Evolutionary conservation across 176 grass and related monocot genomes (phyloP).

Genomic region (Paspalum notatum): DNA sequence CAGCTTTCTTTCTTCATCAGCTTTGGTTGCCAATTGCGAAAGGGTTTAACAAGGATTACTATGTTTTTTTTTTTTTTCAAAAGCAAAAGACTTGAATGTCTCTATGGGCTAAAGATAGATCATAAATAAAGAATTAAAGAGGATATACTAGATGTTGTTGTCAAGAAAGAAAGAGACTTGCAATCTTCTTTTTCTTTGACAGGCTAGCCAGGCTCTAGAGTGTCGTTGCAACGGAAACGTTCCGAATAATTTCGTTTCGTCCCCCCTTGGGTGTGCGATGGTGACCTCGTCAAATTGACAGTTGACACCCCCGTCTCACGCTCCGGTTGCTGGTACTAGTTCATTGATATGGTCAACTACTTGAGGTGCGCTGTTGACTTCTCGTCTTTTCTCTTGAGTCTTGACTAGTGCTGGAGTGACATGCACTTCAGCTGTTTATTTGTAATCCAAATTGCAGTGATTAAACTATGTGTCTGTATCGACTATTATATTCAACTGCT

Average conservation of each 20-base stretch:
- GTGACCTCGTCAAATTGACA: background rate
- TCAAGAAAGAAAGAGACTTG: conserved; percentile 15
- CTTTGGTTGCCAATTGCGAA: background rate
- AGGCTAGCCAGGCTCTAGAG: background rate
- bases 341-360: background rate
- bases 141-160: background rate
- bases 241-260: background rate
- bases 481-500: too few species aligned
- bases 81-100: background rate
- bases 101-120: background rate
- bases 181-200: background rate
- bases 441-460: too few species aligned
- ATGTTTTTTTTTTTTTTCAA: background rate
- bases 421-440: background rate
- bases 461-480: too few species aligned
- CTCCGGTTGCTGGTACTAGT: background rate
- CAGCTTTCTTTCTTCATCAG: background rate
- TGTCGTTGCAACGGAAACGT: background rate
- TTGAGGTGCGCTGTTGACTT: background rate
- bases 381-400: background rate
- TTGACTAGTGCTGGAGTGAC: background rate
- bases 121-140: too few species aligned
- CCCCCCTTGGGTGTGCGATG: background rate
- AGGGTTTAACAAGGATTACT: background rate
- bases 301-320: background rate